Conservation (phyloP, 73 alveolate species). For the Paramecium sexaurelia region DNA sequence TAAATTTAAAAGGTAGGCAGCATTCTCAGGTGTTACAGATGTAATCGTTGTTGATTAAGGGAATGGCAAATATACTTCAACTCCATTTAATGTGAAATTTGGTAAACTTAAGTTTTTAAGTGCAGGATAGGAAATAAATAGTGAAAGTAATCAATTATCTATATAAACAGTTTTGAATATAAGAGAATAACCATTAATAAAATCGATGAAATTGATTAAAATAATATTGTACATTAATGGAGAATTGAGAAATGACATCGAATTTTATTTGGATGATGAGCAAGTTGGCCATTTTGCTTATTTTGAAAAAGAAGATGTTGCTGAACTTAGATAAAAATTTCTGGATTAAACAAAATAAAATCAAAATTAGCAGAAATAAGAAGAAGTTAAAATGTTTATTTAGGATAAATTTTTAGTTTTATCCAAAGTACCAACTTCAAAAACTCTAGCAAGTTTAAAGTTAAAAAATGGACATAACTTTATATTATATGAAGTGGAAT, state of each 20-base stretch:
- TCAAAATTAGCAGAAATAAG: background rate
- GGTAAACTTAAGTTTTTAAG: background rate
- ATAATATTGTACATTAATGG: background rate
- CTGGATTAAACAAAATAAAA: background rate
- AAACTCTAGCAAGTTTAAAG: background rate
- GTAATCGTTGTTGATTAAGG: background rate
- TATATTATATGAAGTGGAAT: background rate
- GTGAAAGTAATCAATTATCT: background rate
- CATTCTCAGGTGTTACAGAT: constrained; percentile 40
- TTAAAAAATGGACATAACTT: background rate
- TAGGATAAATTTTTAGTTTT: background rate
- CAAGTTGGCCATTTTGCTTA: background rate
- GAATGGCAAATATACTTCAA: background rate
- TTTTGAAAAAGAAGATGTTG: background rate
- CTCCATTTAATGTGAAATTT: background rate
- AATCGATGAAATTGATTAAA: background rate
- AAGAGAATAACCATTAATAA: background rate
- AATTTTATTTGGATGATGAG: constrained; percentile 28
- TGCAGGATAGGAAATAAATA: background rate
- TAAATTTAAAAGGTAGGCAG: background rate
- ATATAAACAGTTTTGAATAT: background rate
- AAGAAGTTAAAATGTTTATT: background rate
- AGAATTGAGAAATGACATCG: background rate
- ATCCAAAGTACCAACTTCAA: background rate
- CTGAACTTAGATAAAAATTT: background rate